phyloP scores from a whole-genome alignment of 495 filamentous ascomycete genomes.

The Hyaloscypha hepaticicola region DNA sequence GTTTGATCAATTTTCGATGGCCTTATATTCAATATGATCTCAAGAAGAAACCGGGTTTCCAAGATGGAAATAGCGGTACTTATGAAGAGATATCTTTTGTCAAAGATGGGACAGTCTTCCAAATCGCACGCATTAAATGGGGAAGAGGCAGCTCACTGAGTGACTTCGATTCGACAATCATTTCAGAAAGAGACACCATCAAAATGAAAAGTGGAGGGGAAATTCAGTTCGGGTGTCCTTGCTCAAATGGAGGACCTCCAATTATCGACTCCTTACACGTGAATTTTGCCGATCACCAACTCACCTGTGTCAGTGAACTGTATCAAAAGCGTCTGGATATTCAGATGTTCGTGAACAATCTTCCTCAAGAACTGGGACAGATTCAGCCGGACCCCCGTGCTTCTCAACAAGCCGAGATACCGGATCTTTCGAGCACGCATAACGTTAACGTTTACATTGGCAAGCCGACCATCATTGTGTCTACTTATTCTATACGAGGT shows the following conservation, averaged over 20 bases:
- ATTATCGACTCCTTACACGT: neutral
- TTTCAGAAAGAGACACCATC: constrained; percentile 1
- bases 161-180: neutral
- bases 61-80: neutral
- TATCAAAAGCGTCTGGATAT: constrained; percentile 13
- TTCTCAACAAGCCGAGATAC: neutral
- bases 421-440: constrained; percentile 4
- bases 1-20: constrained; percentile 22
- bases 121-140: constrained; percentile 17
- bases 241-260: constrained; percentile 19
- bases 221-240: constrained; percentile 17
- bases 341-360: constrained; percentile 10
- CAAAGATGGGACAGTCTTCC: constrained; percentile 12
- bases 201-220: constrained; percentile 11
- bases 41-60: neutral
- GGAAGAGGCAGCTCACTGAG: constrained; percentile 12
- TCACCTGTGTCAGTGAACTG: constrained; percentile 7
- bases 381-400: too few relatives aligned
- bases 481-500: constrained; percentile 4
- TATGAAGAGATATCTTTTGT: constrained; percentile 22
- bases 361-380: neutral
- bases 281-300: neutral
- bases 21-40: constrained; percentile 21
- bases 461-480: constrained; percentile 10
- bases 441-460: neutral